Conservation (phyloP, 208 protist genomes). For the Strigomonas galati region DNA sequence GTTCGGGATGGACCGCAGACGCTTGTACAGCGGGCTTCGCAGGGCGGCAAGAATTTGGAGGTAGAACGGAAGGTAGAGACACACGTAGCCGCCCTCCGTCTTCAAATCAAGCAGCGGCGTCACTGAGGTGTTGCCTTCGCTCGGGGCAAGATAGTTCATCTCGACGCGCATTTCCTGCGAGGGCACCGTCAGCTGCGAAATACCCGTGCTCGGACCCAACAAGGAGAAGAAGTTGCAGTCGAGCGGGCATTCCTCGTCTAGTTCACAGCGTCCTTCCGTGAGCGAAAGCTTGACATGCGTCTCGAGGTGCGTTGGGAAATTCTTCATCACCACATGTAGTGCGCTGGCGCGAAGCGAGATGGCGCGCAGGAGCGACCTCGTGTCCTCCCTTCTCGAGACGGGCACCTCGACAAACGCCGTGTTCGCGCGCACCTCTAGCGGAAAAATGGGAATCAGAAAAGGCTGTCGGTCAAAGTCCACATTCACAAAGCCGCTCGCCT, state of each 20-base stretch:
- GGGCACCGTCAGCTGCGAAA: background rate
- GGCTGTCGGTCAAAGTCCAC: background rate
- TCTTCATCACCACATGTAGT: background rate
- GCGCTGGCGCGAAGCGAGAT: background rate
- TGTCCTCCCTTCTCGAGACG: background rate
- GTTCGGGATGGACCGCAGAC: background rate
- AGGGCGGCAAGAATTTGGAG: slow-evolving; percentile 8
- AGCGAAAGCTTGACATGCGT: background rate
- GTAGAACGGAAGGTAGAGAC: slow-evolving; percentile 7
- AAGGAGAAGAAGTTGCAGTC: background rate
- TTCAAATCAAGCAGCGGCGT: background rate
- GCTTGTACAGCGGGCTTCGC: slow-evolving; percentile 9
- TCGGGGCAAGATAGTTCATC: background rate
- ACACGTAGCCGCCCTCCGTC: slow-evolving; percentile 3
- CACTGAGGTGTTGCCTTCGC: background rate
- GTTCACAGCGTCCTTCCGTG: background rate
- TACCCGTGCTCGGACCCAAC: background rate
- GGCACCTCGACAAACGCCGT: slow-evolving; percentile 1
- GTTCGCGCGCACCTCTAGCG: background rate
- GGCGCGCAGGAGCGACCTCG: background rate
- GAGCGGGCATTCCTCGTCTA: background rate
- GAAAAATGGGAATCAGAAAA: background rate
- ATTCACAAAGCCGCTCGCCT: background rate
- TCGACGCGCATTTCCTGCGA: background rate
- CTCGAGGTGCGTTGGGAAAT: background rate